Evolutionary conservation across 345 rosid species (phyloP), one percentile per base, ranked within the genome.

Genomic region (Iberis pinnata): DNA sequence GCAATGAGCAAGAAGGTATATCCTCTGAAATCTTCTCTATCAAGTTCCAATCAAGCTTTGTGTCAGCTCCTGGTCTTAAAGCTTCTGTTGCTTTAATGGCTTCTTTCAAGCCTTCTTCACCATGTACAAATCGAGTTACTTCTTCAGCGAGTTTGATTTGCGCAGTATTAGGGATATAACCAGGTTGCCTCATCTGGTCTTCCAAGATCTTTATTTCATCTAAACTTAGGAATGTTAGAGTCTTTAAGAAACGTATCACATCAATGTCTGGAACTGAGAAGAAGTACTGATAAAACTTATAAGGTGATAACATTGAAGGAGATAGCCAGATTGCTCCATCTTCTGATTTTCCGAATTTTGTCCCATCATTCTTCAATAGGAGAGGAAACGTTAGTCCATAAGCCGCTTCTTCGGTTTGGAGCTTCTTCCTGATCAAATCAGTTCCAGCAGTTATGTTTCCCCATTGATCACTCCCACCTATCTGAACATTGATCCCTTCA

Each of bases 391-490:
- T 90, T 70, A 90, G 58, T 11, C 98, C 98, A 48, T 78, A 87
- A 6, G 67, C 60, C 1, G 80, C 92, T 69, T 82, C 78, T 64
- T 84, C 92, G 2, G 80, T 73, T 53, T 82, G 96, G 49, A 79
- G 60, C 55, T 78, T 81, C 73, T 84, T 90, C 16, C 98, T 68
- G 20, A 90, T 81, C 37, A 90, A 76, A 44, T 87, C 98, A 19
- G 93, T 87, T 45, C 96, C 96, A 14, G 98, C 95, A 52, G 88
- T 84, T 12, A 90, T 84, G 61, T 90, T 90, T 0, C 98, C 98
- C 98, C 98, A 90, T 29, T 87, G 96, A 61, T 87, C 98, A 78
- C 98, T 90, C 10, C 98, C 98, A 13, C 98, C 98, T 56, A 90
- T 87, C 60, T 90, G 95, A 60, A 84, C 95, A 77, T 69, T 87